Percentiles rank a stretch among this genome's conserved stretches.
Evolutionary conservation across 1,139 yeast species (phyloP).

Genomic region (Blastobotrys petasosporus): DNA sequence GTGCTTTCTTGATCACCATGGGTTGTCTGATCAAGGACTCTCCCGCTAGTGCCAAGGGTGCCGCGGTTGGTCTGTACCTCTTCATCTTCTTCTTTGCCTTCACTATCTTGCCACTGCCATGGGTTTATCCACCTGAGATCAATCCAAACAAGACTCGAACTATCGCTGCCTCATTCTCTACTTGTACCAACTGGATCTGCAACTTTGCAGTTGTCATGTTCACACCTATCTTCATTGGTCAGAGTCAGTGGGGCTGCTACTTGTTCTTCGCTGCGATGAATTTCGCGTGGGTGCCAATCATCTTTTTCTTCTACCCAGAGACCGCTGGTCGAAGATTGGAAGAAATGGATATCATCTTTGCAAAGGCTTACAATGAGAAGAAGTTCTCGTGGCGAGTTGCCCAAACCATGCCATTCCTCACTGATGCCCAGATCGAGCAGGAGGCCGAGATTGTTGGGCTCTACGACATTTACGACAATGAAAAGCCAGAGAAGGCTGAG

Average conservation of each 20-base stretch:
- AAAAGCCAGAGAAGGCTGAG: background rate
- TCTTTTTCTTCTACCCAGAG: slow-evolving; percentile 64
- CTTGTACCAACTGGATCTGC: slow-evolving; percentile 50
- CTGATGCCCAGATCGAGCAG: slow-evolving; percentile 24
- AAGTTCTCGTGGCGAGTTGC: slow-evolving; percentile 29
- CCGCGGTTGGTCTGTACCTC: slow-evolving; percentile 51
- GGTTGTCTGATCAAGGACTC: slow-evolving; percentile 43
- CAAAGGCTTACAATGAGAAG: slow-evolving; percentile 30
- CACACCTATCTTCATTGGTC: slow-evolving; percentile 46
- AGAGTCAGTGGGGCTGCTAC: slow-evolving; percentile 44
- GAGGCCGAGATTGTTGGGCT: slow-evolving; percentile 30
- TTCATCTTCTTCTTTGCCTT: slow-evolving; percentile 52
- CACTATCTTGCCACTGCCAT: slow-evolving; percentile 49
- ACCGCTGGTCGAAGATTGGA: slow-evolving; percentile 58
- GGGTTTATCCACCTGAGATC: slow-evolving; percentile 34
- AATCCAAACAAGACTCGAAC: slow-evolving; percentile 55
- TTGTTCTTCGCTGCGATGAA: slow-evolving; percentile 41
- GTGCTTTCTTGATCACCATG: slow-evolving; percentile 69
- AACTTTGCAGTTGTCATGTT: slow-evolving; percentile 51
- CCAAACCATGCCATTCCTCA: slow-evolving; percentile 25
- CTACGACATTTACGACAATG: slow-evolving; percentile 13
- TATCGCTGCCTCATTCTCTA: slow-evolving; percentile 46
- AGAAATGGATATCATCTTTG: slow-evolving; percentile 56
- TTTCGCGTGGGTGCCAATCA: slow-evolving; percentile 60
- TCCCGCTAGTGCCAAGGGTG: slow-evolving; percentile 36